A percentile compares a stretch with the other conserved stretches of the same genome.
Conservation (phyloP, 2,329 filamentous ascomycete genomes). For the Fusarium drepaniforme region DNA sequence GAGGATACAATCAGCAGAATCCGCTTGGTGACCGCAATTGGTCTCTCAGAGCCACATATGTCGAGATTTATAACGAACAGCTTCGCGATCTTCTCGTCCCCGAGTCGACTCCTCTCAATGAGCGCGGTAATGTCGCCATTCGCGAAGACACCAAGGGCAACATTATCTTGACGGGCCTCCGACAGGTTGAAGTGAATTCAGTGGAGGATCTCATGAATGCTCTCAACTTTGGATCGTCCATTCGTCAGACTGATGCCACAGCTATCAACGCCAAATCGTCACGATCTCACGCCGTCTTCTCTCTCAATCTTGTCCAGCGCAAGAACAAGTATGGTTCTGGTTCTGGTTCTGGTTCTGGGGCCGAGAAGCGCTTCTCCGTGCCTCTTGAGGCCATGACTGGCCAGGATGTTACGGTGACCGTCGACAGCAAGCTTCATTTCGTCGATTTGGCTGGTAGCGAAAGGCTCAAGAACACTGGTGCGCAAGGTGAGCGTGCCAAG, state of each 20-base stretch:
- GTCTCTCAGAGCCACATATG: conserved; percentile 94
- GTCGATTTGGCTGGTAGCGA: conserved; percentile 98
- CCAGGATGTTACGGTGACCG: conserved; percentile 77
- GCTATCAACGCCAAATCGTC: conserved; percentile 98
- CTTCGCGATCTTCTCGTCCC: conserved; percentile 89
- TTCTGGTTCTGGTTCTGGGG: conserved; percentile 65
- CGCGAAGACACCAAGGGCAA: conserved; percentile 95
- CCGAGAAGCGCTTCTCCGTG: conserved; percentile 89
- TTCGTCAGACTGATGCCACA: conserved; percentile 96
- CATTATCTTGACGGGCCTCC: conserved; percentile 91
- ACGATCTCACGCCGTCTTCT: conserved; percentile 97
- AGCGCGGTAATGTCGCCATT: conserved; percentile 87
- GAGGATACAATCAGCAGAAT: conserved; percentile 69
- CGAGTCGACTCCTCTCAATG: conserved; percentile 75
- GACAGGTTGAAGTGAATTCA: conserved; percentile 88
- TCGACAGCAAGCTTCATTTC: conserved; percentile 98
- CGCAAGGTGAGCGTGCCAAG: conserved; percentile 91
- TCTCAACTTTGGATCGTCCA: conserved; percentile 91
- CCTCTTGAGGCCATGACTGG: conserved; percentile 83
- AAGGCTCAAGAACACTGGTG: conserved; percentile 95
- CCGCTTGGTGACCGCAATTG: conserved; percentile 80
- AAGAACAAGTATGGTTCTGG: conserved; percentile 69
- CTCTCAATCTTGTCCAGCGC: conserved; percentile 90
- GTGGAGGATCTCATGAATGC: conserved; percentile 91
- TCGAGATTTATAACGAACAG: conserved; percentile 98